Evolutionary conservation across 768 basidiomycete species (phyloP).

Genomic region (Kwoniella dendrophila): DNA sequence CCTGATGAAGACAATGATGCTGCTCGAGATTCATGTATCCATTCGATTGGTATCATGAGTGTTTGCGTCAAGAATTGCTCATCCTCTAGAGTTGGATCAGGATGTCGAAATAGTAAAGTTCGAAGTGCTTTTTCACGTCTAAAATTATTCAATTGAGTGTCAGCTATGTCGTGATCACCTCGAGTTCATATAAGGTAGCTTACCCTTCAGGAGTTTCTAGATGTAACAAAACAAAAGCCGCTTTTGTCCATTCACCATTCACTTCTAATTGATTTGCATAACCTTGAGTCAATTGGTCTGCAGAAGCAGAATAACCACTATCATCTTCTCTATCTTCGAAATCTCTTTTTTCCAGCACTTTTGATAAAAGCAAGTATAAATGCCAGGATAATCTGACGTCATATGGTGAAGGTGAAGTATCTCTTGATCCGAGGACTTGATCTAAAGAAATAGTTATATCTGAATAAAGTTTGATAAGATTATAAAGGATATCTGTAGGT

Average conservation of each 20-base stretch:
- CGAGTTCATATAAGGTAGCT: slow-evolving; percentile 42
- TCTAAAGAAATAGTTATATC: slow-evolving; percentile 73
- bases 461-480: slow-evolving; percentile 74
- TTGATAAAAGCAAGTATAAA: slow-evolving; percentile 81
- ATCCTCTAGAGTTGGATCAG: slow-evolving; percentile 39
- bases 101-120: slow-evolving; percentile 70
- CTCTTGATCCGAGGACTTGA: slow-evolving; percentile 68
- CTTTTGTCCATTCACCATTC: slow-evolving; percentile 77
- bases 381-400: slow-evolving; percentile 91
- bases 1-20: slow-evolving; percentile 71
- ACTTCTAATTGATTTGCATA: slow-evolving; percentile 87
- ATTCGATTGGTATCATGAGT: slow-evolving; percentile 76
- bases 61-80: slow-evolving; percentile 62
- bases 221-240: slow-evolving; percentile 85
- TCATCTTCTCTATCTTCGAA: slow-evolving; percentile 74
- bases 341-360: slow-evolving; percentile 79
- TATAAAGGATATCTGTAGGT: slow-evolving; percentile 70
- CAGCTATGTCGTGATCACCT: background rate
- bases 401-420: slow-evolving; percentile 72
- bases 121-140: slow-evolving; percentile 83
- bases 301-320: slow-evolving; percentile 77
- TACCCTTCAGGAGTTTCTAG: slow-evolving; percentile 79
- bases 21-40: slow-evolving; percentile 86
- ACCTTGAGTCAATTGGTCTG: slow-evolving; percentile 76
- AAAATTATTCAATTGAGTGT: background rate